Evolutionary conservation across 2,329 filamentous ascomycete species (phyloP), one percentile per base, ranked within the genome.

Genomic region (Aspergillus amoenus): DNA sequence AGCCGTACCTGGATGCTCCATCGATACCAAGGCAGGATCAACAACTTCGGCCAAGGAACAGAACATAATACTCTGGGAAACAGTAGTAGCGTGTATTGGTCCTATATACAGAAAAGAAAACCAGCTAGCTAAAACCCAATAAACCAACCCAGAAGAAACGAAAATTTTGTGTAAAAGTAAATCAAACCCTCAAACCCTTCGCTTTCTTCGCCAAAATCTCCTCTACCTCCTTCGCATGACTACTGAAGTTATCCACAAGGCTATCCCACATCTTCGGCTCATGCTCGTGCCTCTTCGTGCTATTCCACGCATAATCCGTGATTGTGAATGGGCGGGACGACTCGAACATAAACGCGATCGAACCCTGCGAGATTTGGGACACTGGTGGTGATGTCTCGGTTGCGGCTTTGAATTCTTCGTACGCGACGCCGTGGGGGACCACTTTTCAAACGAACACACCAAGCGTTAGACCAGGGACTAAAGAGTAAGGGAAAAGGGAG

Each of bases 191-290:
- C 44, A 64, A 43, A 5, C 56, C 61, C 52, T 67, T 61, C 2
- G 58, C 61, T 52, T 64, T 70, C 54, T 72, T 70, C 0, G 68
- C 68, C 58, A 81, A 56, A 52, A 81, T 73, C 61, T 72, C 75
- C 52, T 81, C 75, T 11, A 82, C 71, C 62, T 81, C 79, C 24
- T 80, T 73, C 18, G 73, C 70, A 60, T 82, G 76, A 46, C 65
- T 70, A 0, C 75, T 78, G 58, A 83, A 83, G 62, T 82, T 81
- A 63, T 82, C 81, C 2, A 83, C 79, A 8, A 83, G 68, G 52
- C 76, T 71, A 66, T 84, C 81, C 81, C 81, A 83, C 81, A 83
- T 80, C 62, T 75, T 78, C 1, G 77, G 76, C 52, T 80, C 77
- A 55, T 80, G 78, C 59, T 79, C 78, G 55, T 79, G 73, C 52